Evolutionary conservation across 176 grass and related monocot genomes (phyloP), one percentile per base, ranked within the genome.

Genomic region (Carex cristatella): DNA sequence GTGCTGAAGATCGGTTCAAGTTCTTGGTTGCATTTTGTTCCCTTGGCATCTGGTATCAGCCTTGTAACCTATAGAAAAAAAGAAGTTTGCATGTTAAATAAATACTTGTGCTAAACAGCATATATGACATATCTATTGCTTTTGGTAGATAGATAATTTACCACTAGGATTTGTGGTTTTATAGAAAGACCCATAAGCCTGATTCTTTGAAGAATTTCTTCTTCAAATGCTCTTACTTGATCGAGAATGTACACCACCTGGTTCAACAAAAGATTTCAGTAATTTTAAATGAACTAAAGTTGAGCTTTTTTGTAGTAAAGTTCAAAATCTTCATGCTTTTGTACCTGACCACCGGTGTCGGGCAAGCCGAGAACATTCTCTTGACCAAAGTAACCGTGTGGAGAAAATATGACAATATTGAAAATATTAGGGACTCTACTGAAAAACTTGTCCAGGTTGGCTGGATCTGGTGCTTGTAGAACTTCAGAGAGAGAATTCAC

Each of bases 241-340:
- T 99, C 96, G 61, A 95, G 87, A 79, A 99, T 99, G 81, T 99
- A 99, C 9, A 99, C 96, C 56, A 99, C 91, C 93, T 94, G 85
- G 80, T 84, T 78, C 40, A 49, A 67, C 27, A 79, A 70, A 61
- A 90, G 55, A 53, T 87, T 59, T 59, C 44, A 73, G 66, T 23
- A 75, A 49, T 49, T 73, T 19, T 40, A 10, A n/a, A 48, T 48
- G 5, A 42, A 61, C 79, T 65, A 16, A 2, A 37, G 2, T 62
- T 40, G 37, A 4, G 32, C 7, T 10, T 81, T 10, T 19, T 31
- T 61, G 49, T 48, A 27, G 32, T 18, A 44, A 49, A 67, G 14
- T 72, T 63, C 53, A 69, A 61, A 66, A 33, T 32, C 40, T 65
- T 85, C 23, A 8, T 60, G 65, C 18, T 69, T 67, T 18, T 1